Conservation (phyloP, 176 grass and related monocot genomes). For the Avena sativa region DNA sequence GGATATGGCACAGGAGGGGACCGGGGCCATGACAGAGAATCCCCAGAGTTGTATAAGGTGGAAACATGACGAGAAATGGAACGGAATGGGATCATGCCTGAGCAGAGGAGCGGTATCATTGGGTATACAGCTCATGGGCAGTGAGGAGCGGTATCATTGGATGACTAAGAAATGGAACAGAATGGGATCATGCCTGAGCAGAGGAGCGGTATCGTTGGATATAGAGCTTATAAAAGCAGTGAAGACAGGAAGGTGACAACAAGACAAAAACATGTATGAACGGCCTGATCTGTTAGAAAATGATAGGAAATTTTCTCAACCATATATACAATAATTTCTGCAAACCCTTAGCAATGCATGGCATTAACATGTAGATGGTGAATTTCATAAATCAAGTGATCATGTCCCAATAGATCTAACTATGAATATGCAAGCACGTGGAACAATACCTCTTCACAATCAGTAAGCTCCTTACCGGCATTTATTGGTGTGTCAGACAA, state of each 20-base stretch:
- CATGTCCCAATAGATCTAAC: background rate
- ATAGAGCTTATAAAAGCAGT: background rate
- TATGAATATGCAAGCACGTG: slow-evolving; percentile 7
- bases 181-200: background rate
- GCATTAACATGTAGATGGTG: background rate
- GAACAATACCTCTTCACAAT: slow-evolving; percentile 6
- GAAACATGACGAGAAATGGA: background rate
- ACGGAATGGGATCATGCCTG: background rate
- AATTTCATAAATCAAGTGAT: background rate
- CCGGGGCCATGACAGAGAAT: background rate
- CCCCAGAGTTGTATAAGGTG: background rate
- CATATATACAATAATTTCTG: background rate
- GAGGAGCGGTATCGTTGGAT: background rate
- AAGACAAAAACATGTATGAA: background rate
- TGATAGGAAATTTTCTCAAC: background rate
- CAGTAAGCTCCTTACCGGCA: slow-evolving; percentile 55
- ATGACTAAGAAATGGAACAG: no score
- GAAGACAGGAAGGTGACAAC: background rate
- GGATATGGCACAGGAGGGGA: background rate
- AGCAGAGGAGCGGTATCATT: background rate
- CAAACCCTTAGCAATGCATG: background rate
- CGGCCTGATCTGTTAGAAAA: background rate
- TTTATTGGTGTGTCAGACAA: slow-evolving; percentile 74
- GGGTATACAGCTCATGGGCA: background rate
- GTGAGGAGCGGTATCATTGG: background rate